Percentiles rank a stretch among this genome's conserved stretches.
These are phyloP conservation scores for Omphalea diandra DNA, from an alignment of 441 rosid genomes.

Conservation along the genomic window DNA sequence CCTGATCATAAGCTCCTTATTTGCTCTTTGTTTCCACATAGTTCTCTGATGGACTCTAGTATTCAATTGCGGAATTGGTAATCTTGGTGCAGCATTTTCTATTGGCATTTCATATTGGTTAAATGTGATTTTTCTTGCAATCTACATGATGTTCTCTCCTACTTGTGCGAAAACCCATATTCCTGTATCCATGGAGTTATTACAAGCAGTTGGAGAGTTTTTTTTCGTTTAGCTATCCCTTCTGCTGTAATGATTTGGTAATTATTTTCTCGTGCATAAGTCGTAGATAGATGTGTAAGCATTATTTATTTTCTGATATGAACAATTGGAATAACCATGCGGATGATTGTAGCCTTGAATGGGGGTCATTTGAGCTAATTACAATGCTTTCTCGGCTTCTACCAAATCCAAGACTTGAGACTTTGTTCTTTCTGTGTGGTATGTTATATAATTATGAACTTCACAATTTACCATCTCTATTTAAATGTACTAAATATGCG, in stretches of 20 bases:
- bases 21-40: conserved; percentile 46
- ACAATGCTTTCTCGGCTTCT: conserved; percentile 63
- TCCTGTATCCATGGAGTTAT: conserved; percentile 40
- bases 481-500: neutral
- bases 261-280: neutral
- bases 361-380: conserved; percentile 77
- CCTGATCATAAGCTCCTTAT: conserved; percentile 50
- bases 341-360: conserved; percentile 53
- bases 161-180: conserved; percentile 51
- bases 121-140: conserved; percentile 48
- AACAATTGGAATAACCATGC: neutral
- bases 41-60: conserved; percentile 63
- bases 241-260: conserved; percentile 88
- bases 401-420: conserved; percentile 73
- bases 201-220: conserved; percentile 54
- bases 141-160: conserved; percentile 54
- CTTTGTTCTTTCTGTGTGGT: conserved; percentile 75
- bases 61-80: conserved; percentile 45
- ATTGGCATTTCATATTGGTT: conserved; percentile 63
- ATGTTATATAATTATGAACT: conserved; percentile 13
- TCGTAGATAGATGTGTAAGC: neutral
- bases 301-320: neutral
- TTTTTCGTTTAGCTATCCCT: conserved; percentile 66
- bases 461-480: neutral
- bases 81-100: conserved; percentile 61